phyloP scores from a whole-genome alignment of 306 rosid species.

The Medicago arabica region DNA sequence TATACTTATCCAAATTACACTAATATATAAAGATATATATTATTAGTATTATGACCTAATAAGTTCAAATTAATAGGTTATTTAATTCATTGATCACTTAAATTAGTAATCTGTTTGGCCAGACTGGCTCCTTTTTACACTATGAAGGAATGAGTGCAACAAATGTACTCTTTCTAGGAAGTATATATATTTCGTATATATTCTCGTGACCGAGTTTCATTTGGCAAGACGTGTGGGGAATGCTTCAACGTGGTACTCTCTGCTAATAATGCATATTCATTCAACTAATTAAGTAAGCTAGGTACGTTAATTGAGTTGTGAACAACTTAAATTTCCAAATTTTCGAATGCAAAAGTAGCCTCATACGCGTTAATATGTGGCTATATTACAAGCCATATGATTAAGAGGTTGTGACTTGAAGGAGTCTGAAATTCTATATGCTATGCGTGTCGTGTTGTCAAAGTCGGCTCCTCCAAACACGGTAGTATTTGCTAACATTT shows the following conservation, averaged over 20 bases:
- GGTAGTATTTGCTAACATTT: too few relatives aligned
- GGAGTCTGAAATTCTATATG: slow-evolving; percentile 35
- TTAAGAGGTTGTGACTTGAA: slow-evolving; percentile 43
- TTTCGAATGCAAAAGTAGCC: slow-evolving; percentile 32
- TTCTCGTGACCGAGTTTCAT: slow-evolving; percentile 18
- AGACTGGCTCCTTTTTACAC: not conserved
- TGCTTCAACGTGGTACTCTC: slow-evolving; percentile 42
- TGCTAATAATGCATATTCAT: slow-evolving; percentile 26
- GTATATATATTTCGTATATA: not conserved
- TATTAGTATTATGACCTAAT: not conserved
- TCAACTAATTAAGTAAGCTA: slow-evolving; percentile 28
- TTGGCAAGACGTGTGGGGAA: slow-evolving; percentile 55
- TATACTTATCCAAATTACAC: not conserved
- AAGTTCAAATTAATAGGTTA: not conserved
- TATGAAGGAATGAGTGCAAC: slow-evolving; percentile 14
- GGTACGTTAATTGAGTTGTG: slow-evolving; percentile 40
- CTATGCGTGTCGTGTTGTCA: not conserved
- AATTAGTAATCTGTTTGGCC: slow-evolving; percentile 10
- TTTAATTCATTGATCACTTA: not conserved
- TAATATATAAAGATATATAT: not conserved
- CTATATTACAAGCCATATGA: slow-evolving; percentile 19
- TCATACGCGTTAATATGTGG: slow-evolving; percentile 45
- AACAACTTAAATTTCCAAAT: slow-evolving; percentile 16
- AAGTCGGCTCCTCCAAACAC: not conserved
- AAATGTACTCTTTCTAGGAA: not conserved